Base-by-base conservation (phyloP, 345 rosid genomes). In the Citrus unshiu region DNA sequence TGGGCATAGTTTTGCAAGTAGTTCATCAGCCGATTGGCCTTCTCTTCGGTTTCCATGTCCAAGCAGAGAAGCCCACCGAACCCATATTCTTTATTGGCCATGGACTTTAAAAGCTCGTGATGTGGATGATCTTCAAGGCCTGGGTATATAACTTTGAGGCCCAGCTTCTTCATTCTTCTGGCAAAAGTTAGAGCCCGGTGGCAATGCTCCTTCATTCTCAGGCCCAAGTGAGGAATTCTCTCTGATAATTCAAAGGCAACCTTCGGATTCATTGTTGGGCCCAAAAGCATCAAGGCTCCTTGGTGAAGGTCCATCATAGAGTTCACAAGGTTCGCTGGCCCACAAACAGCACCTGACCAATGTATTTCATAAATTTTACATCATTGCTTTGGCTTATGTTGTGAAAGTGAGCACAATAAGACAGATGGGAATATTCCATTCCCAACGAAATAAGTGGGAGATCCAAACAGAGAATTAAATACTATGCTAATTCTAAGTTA, bases 251-350 rank as follows among this genome's bases (percentile, higher is more conserved):
- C 98, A 59, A 92, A 93, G 5, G 99, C 98, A 12, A 93, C 97
- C 79, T 94, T 96, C 18, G 99, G 87, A 61, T 96, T 96, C 99
- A 94, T 96, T 30, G 99, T 96, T 54, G 99, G 99, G 24, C 99
- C 98, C 0, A 96, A 78, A 12, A 96, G 91, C 99, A 96, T 93
- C 27, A 94, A 62, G 8, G 93, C 21, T n/a, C 99, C 99, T 61
- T 91, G 97, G 76, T 88, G 95, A 12, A 96, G 93, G 77, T 92
- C 98, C 99, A 94, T 93, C 98, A 96, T 94, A 25, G 93, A 88
- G 84, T 91, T 93, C 87, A 96, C 93, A 18, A 94, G 83, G 81
- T 84, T 86, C 10, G 89, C 97, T 0, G 97, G 91, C 39, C 98
- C 98, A 78, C 98, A 94, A 34, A 93, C 91, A 29, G 98, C 99